Conservation (phyloP, 108 stramenopile species). For the Pseudonitzschia delicatissima region DNA sequence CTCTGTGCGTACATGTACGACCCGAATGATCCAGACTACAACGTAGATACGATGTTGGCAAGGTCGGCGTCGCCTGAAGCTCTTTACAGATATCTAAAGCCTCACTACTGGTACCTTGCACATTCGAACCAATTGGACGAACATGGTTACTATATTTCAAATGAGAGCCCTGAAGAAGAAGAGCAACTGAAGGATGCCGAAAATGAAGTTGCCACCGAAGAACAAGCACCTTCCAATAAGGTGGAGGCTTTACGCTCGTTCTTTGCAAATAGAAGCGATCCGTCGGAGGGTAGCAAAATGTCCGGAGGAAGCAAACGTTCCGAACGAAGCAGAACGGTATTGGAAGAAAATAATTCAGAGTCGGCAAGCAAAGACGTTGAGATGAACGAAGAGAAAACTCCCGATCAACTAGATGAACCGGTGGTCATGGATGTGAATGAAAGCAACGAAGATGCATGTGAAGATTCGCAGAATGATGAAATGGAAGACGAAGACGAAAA, state of each 20-base stretch:
- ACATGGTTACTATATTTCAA: background rate
- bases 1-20: constrained; percentile 16
- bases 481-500: too few species aligned
- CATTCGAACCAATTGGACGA: constrained; percentile 17
- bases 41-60: constrained; percentile 24
- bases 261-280: background rate
- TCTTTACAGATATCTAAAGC: constrained; percentile 29
- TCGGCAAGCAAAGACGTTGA: too few species aligned
- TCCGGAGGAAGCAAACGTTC: too few species aligned
- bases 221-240: background rate
- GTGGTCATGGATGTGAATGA: too few species aligned
- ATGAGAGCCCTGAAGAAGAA: background rate
- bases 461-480: too few species aligned
- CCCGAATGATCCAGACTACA: constrained; percentile 22
- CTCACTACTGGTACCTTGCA: constrained; percentile 29
- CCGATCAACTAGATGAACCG: too few species aligned
- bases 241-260: background rate
- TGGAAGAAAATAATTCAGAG: background rate
- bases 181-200: background rate
- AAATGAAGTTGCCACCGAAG: background rate
- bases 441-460: too few species aligned
- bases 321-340: background rate
- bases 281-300: too few species aligned
- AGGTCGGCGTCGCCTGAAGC: constrained; percentile 13
- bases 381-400: too few species aligned